phyloP scores from a whole-genome alignment of 768 basidiomycete genomes.

The Lentinula guzmanii region DNA sequence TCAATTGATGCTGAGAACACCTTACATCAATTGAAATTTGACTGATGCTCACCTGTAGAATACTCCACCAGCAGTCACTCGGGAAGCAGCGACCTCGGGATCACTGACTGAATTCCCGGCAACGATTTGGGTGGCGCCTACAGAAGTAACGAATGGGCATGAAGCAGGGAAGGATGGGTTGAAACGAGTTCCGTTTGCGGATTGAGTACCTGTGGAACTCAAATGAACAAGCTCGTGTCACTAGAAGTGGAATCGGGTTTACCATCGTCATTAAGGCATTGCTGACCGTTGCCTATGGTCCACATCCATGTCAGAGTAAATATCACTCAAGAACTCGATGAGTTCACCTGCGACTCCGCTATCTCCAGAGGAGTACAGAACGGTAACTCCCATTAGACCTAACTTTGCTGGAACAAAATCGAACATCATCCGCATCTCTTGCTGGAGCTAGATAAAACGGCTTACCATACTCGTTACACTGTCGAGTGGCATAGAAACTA shows the following conservation, averaged over 20 bases:
- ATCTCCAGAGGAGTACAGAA: slow-evolving; percentile 30
- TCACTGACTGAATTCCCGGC: slow-evolving; percentile 35
- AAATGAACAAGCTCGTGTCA: slow-evolving; percentile 4
- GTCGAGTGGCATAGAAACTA: slow-evolving; percentile 22
- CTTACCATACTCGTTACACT: slow-evolving; percentile 29
- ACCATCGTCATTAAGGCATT: slow-evolving; percentile 17
- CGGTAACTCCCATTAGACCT: slow-evolving; percentile 28
- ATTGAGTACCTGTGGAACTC: slow-evolving; percentile 9
- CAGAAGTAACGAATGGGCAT: slow-evolving; percentile 45
- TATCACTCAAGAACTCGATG: neutral
- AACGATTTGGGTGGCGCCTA: slow-evolving; percentile 45
- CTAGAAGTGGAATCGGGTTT: slow-evolving; percentile 2
- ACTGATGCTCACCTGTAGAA: slow-evolving; percentile 31
- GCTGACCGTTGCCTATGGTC: slow-evolving; percentile 18
- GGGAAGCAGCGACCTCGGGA: slow-evolving; percentile 37
- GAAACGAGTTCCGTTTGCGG: slow-evolving; percentile 15
- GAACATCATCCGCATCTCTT: slow-evolving; percentile 1
- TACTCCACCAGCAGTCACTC: slow-evolving; percentile 45
- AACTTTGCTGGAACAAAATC: slow-evolving; percentile 30
- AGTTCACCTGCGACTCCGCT: slow-evolving; percentile 30
- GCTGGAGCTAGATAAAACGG: neutral
- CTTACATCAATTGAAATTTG: neutral
- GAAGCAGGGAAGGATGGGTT: slow-evolving; percentile 24
- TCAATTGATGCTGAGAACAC: neutral
- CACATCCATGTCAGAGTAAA: neutral